phyloP scores from a whole-genome alignment of 2,329 filamentous ascomycete species.

The Teratosphaeria viscida region DNA sequence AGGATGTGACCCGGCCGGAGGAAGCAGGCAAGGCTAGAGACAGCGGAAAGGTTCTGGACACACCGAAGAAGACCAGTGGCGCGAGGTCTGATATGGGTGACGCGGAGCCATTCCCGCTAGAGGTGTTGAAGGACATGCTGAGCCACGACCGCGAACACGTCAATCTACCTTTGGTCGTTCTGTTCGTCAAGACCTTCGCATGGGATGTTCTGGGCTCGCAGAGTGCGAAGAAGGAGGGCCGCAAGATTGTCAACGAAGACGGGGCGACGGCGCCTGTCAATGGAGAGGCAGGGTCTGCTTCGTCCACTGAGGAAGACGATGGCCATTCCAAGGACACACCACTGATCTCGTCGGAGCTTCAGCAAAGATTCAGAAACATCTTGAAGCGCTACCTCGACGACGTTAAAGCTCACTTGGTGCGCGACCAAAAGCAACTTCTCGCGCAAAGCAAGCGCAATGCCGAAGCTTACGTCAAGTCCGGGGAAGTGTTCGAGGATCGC shows the following conservation, averaged over 20 bases:
- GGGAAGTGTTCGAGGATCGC: conserved; percentile 94
- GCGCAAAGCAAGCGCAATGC: conserved; percentile 88
- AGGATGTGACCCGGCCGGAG: conserved; percentile 55
- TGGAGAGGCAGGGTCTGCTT: conserved; percentile 41
- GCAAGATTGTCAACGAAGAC: conserved; percentile 75
- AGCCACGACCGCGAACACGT: conserved; percentile 86
- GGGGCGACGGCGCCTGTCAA: conserved; percentile 49
- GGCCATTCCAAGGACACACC: conserved; percentile 53
- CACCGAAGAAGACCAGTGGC: conserved; percentile 54
- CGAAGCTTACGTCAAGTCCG: conserved; percentile 95
- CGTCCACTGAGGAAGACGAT: conserved; percentile 43
- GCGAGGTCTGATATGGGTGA: conserved; percentile 50
- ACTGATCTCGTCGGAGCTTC: conserved; percentile 64
- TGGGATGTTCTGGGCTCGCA: conserved; percentile 90
- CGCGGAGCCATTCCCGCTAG: conserved; percentile 85
- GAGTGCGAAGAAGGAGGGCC: conserved; percentile 59
- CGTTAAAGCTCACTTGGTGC: conserved; percentile 74
- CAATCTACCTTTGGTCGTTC: conserved; percentile 81
- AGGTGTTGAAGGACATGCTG: conserved; percentile 93
- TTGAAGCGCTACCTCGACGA: conserved; percentile 84
- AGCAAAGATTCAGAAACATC: conserved; percentile 77
- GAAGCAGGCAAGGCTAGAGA: conserved; percentile 54
- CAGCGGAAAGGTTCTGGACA: conserved; percentile 41
- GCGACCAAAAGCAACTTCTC: conserved; percentile 83
- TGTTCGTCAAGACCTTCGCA: conserved; percentile 91